phyloP scores from a whole-genome alignment of 106 monocot species.

The Phalaenopsis equestris region DNA sequence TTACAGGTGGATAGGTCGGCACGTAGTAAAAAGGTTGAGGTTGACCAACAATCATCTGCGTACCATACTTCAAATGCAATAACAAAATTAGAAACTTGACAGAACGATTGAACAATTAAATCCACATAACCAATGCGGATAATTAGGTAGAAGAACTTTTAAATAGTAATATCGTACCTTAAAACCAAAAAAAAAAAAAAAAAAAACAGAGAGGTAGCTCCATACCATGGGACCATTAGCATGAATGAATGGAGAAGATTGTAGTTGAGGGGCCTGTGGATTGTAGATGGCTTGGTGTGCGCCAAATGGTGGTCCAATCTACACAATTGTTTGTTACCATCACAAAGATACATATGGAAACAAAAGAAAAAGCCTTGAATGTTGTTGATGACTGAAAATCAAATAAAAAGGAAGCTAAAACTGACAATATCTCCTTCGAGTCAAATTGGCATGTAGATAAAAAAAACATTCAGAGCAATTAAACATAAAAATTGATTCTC shows the following conservation, averaged over 20 bases:
- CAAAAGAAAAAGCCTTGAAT: not conserved
- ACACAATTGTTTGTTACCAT: slow-evolving; percentile 1
- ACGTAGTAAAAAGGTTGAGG: slow-evolving; percentile 12
- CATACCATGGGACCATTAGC: slow-evolving; percentile 12
- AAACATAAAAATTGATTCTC: not conserved
- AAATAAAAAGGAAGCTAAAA: not conserved
- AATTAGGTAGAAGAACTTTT: not conserved
- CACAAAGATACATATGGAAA: not conserved
- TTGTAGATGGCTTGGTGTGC: slow-evolving; percentile 9
- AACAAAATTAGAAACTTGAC: not conserved
- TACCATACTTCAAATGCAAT: slow-evolving; percentile 5
- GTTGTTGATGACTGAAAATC: not conserved
- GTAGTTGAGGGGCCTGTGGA: slow-evolving; percentile 12
- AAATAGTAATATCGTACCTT: not conserved
- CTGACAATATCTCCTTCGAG: not conserved
- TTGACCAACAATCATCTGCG: slow-evolving; percentile 12
- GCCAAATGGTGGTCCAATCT: slow-evolving; percentile 11
- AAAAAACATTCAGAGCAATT: not conserved
- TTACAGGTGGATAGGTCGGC: slow-evolving; percentile 15
- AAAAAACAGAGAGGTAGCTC: not conserved
- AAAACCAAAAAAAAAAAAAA: too few relatives aligned
- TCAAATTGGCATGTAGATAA: not conserved
- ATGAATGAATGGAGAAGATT: slow-evolving; percentile 3
- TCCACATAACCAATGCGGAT: not conserved
- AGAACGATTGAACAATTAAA: not conserved